These are phyloP conservation scores for Brassica incana DNA, from an alignment of 345 rosid genomes.

Conservation along the genomic window DNA sequence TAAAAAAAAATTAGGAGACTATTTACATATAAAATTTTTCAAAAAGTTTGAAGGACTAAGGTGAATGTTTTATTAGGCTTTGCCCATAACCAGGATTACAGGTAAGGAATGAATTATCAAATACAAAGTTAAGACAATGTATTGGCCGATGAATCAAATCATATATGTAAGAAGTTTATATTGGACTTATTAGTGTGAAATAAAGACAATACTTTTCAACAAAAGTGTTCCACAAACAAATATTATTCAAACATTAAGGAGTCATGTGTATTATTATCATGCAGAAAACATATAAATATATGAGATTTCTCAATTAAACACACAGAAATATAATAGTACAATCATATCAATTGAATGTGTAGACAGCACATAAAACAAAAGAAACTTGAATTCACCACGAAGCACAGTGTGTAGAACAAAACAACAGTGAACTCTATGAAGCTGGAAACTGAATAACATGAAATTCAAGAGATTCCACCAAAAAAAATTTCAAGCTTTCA, in stretches of 20 bases:
- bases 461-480: neutral
- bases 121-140: neutral
- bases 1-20: too few relatives aligned
- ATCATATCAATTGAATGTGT: neutral
- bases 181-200: constrained; percentile 26
- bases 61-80: too few relatives aligned
- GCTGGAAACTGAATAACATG: neutral
- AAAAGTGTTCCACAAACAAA: constrained; percentile 4
- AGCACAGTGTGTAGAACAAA: neutral
- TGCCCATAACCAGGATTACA: too few relatives aligned
- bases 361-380: neutral
- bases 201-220: constrained; percentile 34
- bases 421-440: neutral
- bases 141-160: neutral
- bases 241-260: neutral
- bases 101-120: neutral
- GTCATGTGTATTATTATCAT: neutral
- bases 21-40: too few relatives aligned
- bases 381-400: neutral
- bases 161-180: neutral
- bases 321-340: too few relatives aligned
- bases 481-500: constrained; percentile 19
- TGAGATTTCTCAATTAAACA: too few relatives aligned
- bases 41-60: too few relatives aligned
- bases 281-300: neutral